phyloP scores from a whole-genome alignment of 331 rosid genomes.

The Malus hybrid region DNA sequence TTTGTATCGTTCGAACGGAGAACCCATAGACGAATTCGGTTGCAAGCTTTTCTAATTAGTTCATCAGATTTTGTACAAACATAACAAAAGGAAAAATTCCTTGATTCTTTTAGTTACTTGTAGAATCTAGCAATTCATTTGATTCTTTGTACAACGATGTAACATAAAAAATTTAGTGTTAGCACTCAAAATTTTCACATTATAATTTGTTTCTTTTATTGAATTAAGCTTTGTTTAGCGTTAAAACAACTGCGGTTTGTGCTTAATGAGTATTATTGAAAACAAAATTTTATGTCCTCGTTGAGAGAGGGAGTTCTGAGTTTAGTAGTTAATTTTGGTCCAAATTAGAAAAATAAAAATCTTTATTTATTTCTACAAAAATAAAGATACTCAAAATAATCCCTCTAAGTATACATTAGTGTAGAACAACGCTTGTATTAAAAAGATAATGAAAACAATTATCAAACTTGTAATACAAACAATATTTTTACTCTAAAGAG shows the following conservation, averaged over 20 bases:
- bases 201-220: background rate
- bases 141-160: background rate
- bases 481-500: too few species aligned
- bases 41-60: conserved; percentile 53
- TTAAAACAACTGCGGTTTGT: background rate
- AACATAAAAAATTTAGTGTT: background rate
- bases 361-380: too few species aligned
- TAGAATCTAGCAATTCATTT: background rate
- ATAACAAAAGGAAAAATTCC: background rate
- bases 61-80: background rate
- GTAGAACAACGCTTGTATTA: too few species aligned
- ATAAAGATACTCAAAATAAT: too few species aligned
- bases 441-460: too few species aligned
- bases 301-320: background rate
- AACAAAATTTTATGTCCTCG: background rate
- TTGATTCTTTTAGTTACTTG: background rate
- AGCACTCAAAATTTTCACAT: background rate
- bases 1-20: conserved; percentile 31
- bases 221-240: background rate
- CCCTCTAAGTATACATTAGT: too few species aligned
- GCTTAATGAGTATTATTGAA: background rate
- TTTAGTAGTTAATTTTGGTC: background rate
- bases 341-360: too few species aligned
- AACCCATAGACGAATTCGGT: conserved; percentile 48
- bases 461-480: too few species aligned